Base-by-base conservation (phyloP, 306 rosid species). In the Pueraria montana region DNA sequence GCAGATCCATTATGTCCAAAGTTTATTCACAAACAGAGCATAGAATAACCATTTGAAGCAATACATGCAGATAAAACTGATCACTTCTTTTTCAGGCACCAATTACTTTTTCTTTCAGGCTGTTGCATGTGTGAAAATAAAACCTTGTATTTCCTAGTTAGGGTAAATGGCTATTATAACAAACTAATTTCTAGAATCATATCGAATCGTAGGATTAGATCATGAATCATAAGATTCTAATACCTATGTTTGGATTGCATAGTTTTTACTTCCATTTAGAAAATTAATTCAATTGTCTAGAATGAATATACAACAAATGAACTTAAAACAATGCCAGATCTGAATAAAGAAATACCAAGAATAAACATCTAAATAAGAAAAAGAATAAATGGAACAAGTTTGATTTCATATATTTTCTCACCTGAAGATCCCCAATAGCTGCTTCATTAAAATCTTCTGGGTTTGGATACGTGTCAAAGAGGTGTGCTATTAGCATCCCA, bases 371-470 rank as follows among this genome's bases (percentile, higher is more conserved):
- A 83, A 62, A 58, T 23, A 17, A 68, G 18, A 30, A 50, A 38
- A 48, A 16, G 4, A 61, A 26, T 61, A 30, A 5, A 64, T 42
- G 67, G 8, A 76, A 73, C 23, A 40, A 53, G 11, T 71, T 18
- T 55, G 70, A 71, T 76, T 72, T 20, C 58, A 67, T 34, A 72
- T 30, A 80, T 79, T 69, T 76, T 84, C 69, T 68, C 64, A 93
- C 98, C 97, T 93, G 97, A 20, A 95, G 91, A 85, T 95, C 98
- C 80, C 98, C 98, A 72, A 95, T 84, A 52, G 90, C 96, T 6
- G 89, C 70, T 82, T 89, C 97, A 78, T 79, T 87, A 74, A 88
- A 91, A 67, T 91, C 90, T 56, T 93, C 98, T 65, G 84, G 82
- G 68, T 91, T 87, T 10, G 99, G 96, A 86, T 82, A 91, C 17